Evolutionary conservation across 495 filamentous ascomycete species (phyloP).

Genomic region (Xylaria grammica): DNA sequence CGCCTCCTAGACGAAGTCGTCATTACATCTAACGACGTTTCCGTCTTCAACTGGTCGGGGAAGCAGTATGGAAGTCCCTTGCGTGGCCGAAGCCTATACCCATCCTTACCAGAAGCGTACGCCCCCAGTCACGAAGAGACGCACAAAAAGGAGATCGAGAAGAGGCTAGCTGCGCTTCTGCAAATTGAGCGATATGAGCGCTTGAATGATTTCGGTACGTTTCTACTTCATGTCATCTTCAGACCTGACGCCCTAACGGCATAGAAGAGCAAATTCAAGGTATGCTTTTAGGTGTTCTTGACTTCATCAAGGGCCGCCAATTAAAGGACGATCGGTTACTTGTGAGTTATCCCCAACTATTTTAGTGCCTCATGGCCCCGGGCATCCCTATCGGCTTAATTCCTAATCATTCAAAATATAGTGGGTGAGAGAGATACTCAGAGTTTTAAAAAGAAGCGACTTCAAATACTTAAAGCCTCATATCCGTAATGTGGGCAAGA

Average conservation of each 20-base stretch:
- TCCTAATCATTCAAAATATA: not conserved
- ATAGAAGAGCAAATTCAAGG: not conserved
- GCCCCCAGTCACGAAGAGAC: constrained; percentile 27
- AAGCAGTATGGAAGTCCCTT: constrained; percentile 43
- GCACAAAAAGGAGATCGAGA: constrained; percentile 34
- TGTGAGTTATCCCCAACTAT: not conserved
- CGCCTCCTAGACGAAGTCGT: constrained; percentile 45
- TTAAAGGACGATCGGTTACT: constrained; percentile 37
- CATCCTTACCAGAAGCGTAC: constrained; percentile 39
- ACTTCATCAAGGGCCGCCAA: constrained; percentile 36
- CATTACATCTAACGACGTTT: constrained; percentile 45
- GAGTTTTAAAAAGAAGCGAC: constrained; percentile 28
- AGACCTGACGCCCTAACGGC: not conserved
- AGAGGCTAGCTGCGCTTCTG: constrained; percentile 29
- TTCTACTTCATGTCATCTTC: constrained; percentile 14
- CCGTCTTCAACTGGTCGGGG: constrained; percentile 49
- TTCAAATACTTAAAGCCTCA: constrained; percentile 35
- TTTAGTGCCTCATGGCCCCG: not conserved
- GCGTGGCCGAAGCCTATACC: constrained; percentile 44
- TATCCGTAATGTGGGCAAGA: constrained; percentile 38
- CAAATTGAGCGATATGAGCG: constrained; percentile 35
- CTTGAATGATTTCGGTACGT: constrained; percentile 33
- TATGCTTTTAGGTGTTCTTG: constrained; percentile 37
- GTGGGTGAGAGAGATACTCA: constrained; percentile 38
- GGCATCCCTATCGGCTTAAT: not conserved